Base-by-base conservation (phyloP, 140 eudicot genomes). In the Ambrosia hybrid region DNA sequence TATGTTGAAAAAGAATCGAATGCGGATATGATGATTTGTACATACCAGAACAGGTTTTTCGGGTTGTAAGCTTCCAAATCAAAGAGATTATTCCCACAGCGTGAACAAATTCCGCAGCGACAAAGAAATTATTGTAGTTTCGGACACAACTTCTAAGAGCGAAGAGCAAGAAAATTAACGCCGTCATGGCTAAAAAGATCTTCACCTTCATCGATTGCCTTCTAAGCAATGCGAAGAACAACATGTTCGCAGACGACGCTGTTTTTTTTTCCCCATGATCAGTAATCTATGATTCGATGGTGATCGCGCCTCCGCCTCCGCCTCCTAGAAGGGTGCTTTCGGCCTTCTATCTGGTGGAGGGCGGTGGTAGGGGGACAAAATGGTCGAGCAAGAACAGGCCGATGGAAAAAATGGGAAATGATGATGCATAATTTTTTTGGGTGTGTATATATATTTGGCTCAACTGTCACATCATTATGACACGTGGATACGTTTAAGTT, bases 31-130 rank as follows among this genome's bases (percentile, higher is more conserved):
- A 41, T 41, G 46, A 9, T 21, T 21, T 21, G 30, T 21, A 21
- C 30, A 0, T 75, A 91, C 97, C 97, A 1, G 97, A 81, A 72
- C 95, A 91, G 51, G 89, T 83, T 63, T 83, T 86, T 49, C 77
- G 83, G 57, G 94, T 83, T 55, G 81, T 74, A 84, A 89, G 95
- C 87, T 91, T 91, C 80, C 80, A 85, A 79, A 89, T 74, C 26
- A 91, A 74, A 74, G 83, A 84, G 9, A 84, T 15, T 64, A 91
- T 79, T 17, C 97, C 97, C 8, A 77, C 51, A 43, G 86, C 91
- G 58, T 89, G 97, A 73, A 85, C 64, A 6, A 81, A 52, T 78
- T 91, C 97, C 10, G 91, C 70, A 10, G 83, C 91, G 49, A 91
- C 56, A 62, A 84, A 91, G 39, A 91, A 85, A 34, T 86, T 82